phyloP scores from a whole-genome alignment of 257 asterid species.

The Nicotiana sylvestris region DNA sequence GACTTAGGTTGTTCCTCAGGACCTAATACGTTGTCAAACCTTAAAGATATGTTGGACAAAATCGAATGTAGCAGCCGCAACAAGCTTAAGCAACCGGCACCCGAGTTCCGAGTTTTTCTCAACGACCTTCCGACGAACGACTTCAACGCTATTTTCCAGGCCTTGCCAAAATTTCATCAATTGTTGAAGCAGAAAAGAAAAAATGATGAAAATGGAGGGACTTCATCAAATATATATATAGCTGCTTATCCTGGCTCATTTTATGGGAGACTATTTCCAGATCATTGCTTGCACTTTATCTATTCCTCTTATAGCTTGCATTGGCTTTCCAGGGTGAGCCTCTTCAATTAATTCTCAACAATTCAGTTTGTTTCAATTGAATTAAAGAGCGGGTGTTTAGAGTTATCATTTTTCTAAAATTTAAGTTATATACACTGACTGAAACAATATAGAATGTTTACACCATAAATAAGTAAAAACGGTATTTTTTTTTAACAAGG shows the following conservation, averaged over 20 bases:
- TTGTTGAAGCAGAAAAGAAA: conserved; percentile 33
- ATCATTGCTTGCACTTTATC: conserved; percentile 55
- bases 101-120: conserved; percentile 63
- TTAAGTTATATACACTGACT: not conserved
- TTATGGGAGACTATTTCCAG: conserved; percentile 83
- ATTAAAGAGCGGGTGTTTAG: not conserved
- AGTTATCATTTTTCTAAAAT: not conserved
- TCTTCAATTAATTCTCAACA: not conserved
- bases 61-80: conserved; percentile 27
- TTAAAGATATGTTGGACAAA: conserved; percentile 46
- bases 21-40: conserved; percentile 63
- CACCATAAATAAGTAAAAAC: no score
- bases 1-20: conserved; percentile 96
- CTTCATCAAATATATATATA: conserved; percentile 37
- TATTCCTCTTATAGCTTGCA: conserved; percentile 85
- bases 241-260: conserved; percentile 88
- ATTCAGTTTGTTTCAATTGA: no score
- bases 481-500: no score
- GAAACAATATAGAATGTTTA: no score
- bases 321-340: conserved; percentile 72
- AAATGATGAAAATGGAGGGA: conserved; percentile 19
- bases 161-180: conserved; percentile 57
- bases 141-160: conserved; percentile 75
- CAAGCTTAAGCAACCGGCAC: conserved; percentile 18
- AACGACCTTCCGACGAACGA: conserved; percentile 85